Evolutionary conservation across 371 early-diverging fungal species (phyloP), one percentile per base, ranked within the genome.

Genomic region (Mucor saturninus): DNA sequence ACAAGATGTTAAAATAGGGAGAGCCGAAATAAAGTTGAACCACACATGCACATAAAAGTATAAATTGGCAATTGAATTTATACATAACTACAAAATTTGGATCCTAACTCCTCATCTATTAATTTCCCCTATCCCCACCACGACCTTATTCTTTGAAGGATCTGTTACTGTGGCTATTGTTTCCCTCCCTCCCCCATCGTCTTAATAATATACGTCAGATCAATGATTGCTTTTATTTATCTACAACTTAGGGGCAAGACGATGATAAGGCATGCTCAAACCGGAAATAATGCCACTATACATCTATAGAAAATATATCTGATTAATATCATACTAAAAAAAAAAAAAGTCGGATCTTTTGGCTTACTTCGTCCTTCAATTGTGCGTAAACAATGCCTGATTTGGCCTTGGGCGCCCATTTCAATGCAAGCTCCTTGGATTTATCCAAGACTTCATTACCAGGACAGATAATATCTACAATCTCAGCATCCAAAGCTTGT

Each of bases 381-480:
- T 80, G 81, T 56, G 72, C 72, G 46, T 80, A 80, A 8, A 71
- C 74, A 58, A 74, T 65, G 10, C 78, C 78, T 31, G 81, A 50
- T 56, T 81, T 82, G 30, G 86, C 83, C 61, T 85, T 84, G 51
- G 74, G 81, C 5, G 86, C 83, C 73, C 82, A 75, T 60, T 85
- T 80, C 14, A 69, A 60, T 10, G 89, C 91, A 45, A 90, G 67
- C 37, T 78, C 76, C 61, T 83, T 81, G 7, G 88, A 88, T 10
- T 79, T 76, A 32, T 71, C 65, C 8, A 84, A 40, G 1, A 88
- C 84, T 43, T 84, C 63, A 35, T 77, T 67, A 59, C 80, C 66
- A 40, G 81, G 67, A 39, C 70, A 62, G 37, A 86, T 81, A 4
- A 64, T 70, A 61, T 93, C 91, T 6, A 92, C 89, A 39, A 93